A percentile compares a stretch with the other conserved stretches of the same genome.
phyloP scores from a whole-genome alignment of 441 rosid species.

The Manihot esculenta region DNA sequence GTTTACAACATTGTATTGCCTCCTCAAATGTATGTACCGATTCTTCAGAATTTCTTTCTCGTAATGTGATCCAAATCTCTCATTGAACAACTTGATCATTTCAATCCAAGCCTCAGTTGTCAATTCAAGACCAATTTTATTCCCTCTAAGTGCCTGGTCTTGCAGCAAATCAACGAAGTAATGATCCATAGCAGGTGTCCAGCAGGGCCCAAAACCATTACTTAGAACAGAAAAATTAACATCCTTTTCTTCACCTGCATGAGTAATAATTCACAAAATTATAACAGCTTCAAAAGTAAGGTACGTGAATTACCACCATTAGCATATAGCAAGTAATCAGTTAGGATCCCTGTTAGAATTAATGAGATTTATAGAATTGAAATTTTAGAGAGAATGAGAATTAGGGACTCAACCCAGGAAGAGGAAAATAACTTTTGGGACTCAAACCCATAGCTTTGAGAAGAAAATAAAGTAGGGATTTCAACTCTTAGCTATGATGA shows the following conservation, averaged over 20 bases:
- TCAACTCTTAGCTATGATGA: too few species aligned
- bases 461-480: too few species aligned
- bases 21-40: conserved; percentile 36
- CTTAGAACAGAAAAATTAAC: conserved; percentile 20
- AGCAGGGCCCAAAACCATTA: conserved; percentile 23
- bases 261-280: conserved; percentile 14
- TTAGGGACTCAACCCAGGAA: too few species aligned
- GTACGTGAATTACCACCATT: conserved; percentile 7
- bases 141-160: conserved; percentile 48
- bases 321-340: neutral
- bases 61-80: conserved; percentile 31
- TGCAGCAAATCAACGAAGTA: conserved; percentile 46
- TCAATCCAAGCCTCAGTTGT: conserved; percentile 43
- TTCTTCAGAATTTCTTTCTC: conserved; percentile 31
- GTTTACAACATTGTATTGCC: conserved; percentile 36
- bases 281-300: conserved; percentile 11
- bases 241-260: conserved; percentile 37
- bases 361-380: too few species aligned
- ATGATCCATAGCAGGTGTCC: conserved; percentile 41
- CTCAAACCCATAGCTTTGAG: too few species aligned
- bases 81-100: conserved; percentile 30
- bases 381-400: too few species aligned
- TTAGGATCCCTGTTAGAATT: neutral
- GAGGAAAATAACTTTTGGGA: too few species aligned
- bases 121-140: conserved; percentile 39